Evolutionary conservation across 768 basidiomycete genomes (phyloP), one percentile per base, ranked within the genome.

Genomic region (Phlegmacium glaucopus): DNA sequence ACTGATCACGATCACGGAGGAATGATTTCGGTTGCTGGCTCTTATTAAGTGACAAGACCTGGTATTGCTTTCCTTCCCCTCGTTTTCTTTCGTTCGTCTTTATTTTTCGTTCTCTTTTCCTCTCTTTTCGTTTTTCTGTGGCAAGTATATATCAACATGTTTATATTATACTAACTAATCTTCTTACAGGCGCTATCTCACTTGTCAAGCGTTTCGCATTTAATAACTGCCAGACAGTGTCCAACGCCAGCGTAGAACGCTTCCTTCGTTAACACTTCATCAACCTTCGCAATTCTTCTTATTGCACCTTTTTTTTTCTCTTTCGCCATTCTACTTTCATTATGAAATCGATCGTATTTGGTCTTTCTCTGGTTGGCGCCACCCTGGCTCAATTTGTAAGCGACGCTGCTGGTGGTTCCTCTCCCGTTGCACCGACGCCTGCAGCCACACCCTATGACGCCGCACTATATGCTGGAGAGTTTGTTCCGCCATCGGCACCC

Each of bases 191-290:
- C 57, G 59, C 67, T 69, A 62, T 60, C 51, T 50, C 56, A 68
- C 70, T 22, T 22, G 65, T 63, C n/a, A n/a, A n/a, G n/a, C 66
- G 61, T 66, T 60, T 66, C 67, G 64, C 64, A 63, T 68, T 71
- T 62, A 22, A 64, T 60, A 62, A 64, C 82, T 85, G 80, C 82
- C 72, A 85, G 84, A 76, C 83, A 82, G 81, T 79, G 64, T 63
- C 63, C 61, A 22, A 71, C 66, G 67, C 66, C 67, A 80, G 84
- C 83, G 83, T 86, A 79, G 83, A 87, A 70, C 83, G 84, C 84
- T 82, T 51, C 41, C 44, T 35, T 61, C 50, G 22, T 22, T 22
- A 22, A 22, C 67, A 64, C 60, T 59, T 47, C 22, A 22, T 50
- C 47, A 64, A 68, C 63, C 63, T 69, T 67, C 61, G 54, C 58